Evolutionary conservation across 176 grass and related monocot genomes (phyloP).

Genomic region (Hyparrhenia diplandra): DNA sequence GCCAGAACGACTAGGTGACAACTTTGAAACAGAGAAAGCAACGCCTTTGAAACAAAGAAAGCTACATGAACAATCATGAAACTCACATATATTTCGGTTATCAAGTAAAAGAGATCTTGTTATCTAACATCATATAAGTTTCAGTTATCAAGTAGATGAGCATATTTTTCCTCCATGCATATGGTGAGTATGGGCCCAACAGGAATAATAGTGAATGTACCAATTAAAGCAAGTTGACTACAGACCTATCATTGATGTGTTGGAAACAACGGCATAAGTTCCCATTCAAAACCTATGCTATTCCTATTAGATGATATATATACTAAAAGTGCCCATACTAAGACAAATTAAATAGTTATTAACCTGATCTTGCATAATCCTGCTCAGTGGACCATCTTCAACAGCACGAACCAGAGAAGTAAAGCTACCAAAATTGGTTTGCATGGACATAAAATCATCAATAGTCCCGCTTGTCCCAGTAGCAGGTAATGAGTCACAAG

Average conservation of each 20-base stretch:
- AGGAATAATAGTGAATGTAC: neutral
- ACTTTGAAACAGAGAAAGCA: no score
- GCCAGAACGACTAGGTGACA: neutral
- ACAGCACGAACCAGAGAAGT: conserved; percentile 79
- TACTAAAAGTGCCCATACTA: neutral
- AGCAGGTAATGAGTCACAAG: conserved; percentile 47
- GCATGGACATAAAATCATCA: conserved; percentile 75
- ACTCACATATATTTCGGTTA: neutral
- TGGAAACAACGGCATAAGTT: neutral
- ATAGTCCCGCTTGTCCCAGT: conserved; percentile 47
- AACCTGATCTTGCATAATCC: conserved; percentile 89
- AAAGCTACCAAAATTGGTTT: conserved; percentile 55
- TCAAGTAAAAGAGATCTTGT: neutral
- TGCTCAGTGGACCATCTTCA: conserved; percentile 67
- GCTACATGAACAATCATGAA: no score
- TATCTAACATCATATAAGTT: neutral
- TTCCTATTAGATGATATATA: neutral
- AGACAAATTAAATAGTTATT: conserved; percentile 1
- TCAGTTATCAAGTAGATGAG: neutral
- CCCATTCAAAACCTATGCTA: conserved; percentile 13
- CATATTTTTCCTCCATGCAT: neutral
- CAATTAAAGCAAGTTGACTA: neutral
- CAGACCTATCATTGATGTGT: neutral
- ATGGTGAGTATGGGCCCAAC: neutral
- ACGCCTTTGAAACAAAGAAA: no score